phyloP scores from a whole-genome alignment of 257 asterid genomes.

The Verbascum thapsus region DNA sequence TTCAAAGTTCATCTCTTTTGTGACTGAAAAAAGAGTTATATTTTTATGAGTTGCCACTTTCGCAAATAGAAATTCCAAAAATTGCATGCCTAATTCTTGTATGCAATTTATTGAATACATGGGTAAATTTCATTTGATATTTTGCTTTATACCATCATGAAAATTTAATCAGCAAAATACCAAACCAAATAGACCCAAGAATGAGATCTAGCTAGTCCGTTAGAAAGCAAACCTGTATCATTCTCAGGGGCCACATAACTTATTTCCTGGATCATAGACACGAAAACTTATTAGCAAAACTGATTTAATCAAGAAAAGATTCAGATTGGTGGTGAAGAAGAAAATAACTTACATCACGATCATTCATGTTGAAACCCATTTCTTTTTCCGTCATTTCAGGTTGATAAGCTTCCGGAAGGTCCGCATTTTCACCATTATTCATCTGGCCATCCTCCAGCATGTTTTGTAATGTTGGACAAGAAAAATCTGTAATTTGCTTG shows the following conservation, averaged over 20 bases:
- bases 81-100: too few relatives aligned
- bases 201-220: slow-evolving; percentile 5
- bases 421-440: slow-evolving; percentile 39
- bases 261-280: slow-evolving; percentile 55
- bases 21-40: too few relatives aligned
- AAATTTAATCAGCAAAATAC: too few relatives aligned
- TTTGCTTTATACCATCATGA: too few relatives aligned
- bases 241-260: slow-evolving; percentile 49
- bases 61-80: too few relatives aligned
- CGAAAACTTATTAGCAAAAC: slow-evolving; percentile 19
- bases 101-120: too few relatives aligned
- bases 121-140: too few relatives aligned
- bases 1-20: too few relatives aligned
- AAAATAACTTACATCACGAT: slow-evolving; percentile 57
- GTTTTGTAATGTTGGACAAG: slow-evolving; percentile 31
- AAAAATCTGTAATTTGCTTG: slow-evolving; percentile 36
- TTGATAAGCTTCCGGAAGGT: slow-evolving; percentile 41
- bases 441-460: slow-evolving; percentile 42
- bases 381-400: slow-evolving; percentile 46
- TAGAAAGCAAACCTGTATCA: slow-evolving; percentile 70
- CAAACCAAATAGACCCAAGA: neutral
- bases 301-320: slow-evolving; percentile 1
- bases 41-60: too few relatives aligned
- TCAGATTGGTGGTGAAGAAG: neutral
- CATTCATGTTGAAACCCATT: slow-evolving; percentile 38